These are phyloP conservation scores for Saussurea involucrata DNA, from an alignment of 129 eudicot genomes.

Conservation along the genomic window DNA sequence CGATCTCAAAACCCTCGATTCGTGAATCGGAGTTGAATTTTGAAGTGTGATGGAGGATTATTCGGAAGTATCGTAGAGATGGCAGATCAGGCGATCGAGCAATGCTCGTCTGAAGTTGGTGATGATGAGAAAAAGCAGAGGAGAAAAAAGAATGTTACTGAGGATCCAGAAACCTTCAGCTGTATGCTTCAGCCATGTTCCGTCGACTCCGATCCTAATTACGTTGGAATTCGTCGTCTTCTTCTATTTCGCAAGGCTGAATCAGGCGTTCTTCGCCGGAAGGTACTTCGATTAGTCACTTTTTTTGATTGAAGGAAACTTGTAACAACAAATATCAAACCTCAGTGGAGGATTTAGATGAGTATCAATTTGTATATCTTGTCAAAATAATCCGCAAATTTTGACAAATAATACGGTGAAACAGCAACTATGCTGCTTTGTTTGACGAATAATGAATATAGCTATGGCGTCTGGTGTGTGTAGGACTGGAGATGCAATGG, in stretches of 20 bases:
- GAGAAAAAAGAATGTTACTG: constrained; percentile 26
- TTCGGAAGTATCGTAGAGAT: constrained; percentile 30
- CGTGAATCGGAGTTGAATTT: constrained; percentile 8
- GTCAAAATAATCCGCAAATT: not conserved
- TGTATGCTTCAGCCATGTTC: constrained; percentile 84
- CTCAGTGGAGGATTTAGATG: not conserved
- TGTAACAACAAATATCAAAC: not conserved
- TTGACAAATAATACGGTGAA: not conserved
- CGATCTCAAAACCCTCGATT: constrained; percentile 8
- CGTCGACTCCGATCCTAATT: constrained; percentile 62
- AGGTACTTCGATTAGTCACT: constrained; percentile 32
- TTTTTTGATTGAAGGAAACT: not conserved
- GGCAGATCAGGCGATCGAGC: constrained; percentile 55
- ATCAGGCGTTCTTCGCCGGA: constrained; percentile 56
- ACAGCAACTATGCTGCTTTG: not conserved
- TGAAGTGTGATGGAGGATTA: constrained; percentile 27
- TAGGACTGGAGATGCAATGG: constrained; percentile 98
- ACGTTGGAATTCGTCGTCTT: constrained; percentile 82
- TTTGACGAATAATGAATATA: not conserved
- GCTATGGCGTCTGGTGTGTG: constrained; percentile 24
- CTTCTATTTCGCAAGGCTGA: constrained; percentile 77
- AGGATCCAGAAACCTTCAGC: constrained; percentile 81
- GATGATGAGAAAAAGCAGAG: constrained; percentile 22
- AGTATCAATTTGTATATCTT: not conserved
- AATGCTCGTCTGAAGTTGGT: constrained; percentile 33